Base-by-base conservation (phyloP, 805 yeast species). In the Naumovozyma castellii region DNA sequence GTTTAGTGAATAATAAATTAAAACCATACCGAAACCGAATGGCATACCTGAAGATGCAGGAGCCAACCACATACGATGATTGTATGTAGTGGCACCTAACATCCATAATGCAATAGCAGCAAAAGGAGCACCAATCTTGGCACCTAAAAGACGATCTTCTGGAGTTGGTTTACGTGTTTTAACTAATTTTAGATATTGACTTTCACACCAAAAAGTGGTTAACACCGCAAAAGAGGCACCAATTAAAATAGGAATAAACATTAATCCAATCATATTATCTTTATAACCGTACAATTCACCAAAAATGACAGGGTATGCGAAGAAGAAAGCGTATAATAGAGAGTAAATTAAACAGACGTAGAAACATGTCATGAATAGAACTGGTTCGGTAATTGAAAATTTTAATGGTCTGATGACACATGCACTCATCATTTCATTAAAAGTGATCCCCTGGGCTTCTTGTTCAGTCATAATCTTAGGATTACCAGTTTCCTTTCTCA, bases 271-370 rank as follows among this genome's bases (percentile, higher is more conserved):
- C 39, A 70, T 68, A 51, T 84, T 84, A 60, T 85, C 94, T 48
- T 79, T 70, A 62, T 69, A 86, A 36, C 78, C 85, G 54, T 87
- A 84, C 39, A 86, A 69, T 40, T 78, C 82, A 40, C 71, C 73
- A 60, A 87, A 87, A 38, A 87, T 84, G 39, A 81, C 94, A 3
- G 97, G 97, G 64, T 83, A 87, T 0, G 97, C 96, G 65, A 86
- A 87, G 77, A 87, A 87, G 69, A 87, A 87, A 10, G 95, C 95
- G 56, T 87, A 87, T 38, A 87, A 69, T 57, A 87, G 69, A n/a
- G 95, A 80, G 66, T 87, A 87, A 60, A 87, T 85, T 58, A 87
- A 71, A 47, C 94, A 87, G 44, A 87, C 90, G 62, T 85, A 87
- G 51, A 76, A 74, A 61, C 94, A 85, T 70, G 87, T 76, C 49